Evolutionary conservation across 495 filamentous ascomycete genomes (phyloP).

Genomic region (Penicillium paxilli): DNA sequence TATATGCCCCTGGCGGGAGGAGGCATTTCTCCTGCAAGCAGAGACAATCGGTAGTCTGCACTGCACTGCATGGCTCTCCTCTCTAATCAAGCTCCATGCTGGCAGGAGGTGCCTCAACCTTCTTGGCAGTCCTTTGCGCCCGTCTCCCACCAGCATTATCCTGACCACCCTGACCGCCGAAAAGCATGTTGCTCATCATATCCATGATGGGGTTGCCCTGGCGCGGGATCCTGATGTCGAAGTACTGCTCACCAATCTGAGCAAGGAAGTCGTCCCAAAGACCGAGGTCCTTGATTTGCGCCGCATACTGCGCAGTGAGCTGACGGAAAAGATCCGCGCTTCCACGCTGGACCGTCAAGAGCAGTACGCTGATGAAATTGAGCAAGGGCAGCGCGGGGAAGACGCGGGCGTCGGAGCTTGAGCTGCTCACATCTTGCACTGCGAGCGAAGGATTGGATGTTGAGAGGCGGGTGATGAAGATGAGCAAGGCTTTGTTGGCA

Average conservation of each 20-base stretch:
- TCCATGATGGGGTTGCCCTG: slow-evolving; percentile 90
- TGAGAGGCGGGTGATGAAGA: slow-evolving; percentile 74
- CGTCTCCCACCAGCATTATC: slow-evolving; percentile 42
- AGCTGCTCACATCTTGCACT: slow-evolving; percentile 79
- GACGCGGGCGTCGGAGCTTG: slow-evolving; percentile 71
- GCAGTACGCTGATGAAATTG: slow-evolving; percentile 84
- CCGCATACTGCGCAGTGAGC: slow-evolving; percentile 76
- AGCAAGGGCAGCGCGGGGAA: slow-evolving; percentile 85
- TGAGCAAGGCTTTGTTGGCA: slow-evolving; percentile 75
- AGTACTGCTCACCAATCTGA: slow-evolving; percentile 94
- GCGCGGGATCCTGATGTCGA: slow-evolving; percentile 84
- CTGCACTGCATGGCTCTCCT: neutral
- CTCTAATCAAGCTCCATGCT: slow-evolving; percentile 56
- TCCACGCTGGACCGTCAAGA: slow-evolving; percentile 81
- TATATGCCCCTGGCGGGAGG: neutral
- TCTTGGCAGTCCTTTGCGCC: slow-evolving; percentile 41
- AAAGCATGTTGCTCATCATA: slow-evolving; percentile 96
- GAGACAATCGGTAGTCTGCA: too few species aligned
- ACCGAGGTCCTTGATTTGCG: slow-evolving; percentile 69
- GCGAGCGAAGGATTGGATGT: slow-evolving; percentile 66
- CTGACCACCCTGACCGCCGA: slow-evolving; percentile 56
- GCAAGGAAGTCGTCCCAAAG: slow-evolving; percentile 84
- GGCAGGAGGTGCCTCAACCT: slow-evolving; percentile 49
- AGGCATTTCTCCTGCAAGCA: neutral
- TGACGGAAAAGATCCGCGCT: slow-evolving; percentile 78